Conservation (phyloP, 305 asterid species). For the Fraxinus sp. region DNA sequence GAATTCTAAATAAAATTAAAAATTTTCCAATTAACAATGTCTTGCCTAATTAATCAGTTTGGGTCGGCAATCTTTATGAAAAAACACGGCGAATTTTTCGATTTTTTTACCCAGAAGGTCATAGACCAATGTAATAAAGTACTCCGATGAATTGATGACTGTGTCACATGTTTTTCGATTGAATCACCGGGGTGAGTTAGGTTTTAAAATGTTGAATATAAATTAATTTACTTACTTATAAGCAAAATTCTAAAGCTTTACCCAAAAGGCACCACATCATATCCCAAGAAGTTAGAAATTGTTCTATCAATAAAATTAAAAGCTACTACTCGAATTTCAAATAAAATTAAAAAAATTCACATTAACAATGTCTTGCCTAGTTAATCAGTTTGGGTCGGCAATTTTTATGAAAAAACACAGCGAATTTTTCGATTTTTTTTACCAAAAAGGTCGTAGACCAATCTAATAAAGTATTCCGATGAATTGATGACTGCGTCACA, state of each 20-base stretch:
- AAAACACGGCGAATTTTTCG: no score
- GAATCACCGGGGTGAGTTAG: neutral
- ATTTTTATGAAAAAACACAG: no score
- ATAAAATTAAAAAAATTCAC: no score
- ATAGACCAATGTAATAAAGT: neutral
- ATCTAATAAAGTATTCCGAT: neutral
- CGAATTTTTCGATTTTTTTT: no score
- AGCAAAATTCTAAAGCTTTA: neutral
- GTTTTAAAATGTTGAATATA: neutral
- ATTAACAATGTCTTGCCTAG: neutral
- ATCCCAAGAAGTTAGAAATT: neutral
- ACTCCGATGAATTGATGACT: neutral
- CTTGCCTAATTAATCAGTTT: neutral
- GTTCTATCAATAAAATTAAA: neutral
- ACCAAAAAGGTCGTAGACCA: neutral
- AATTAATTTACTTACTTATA: no score
- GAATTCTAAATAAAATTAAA: no score
- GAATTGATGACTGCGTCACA: neutral
- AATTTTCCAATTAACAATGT: neutral
- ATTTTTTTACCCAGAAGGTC: neutral
- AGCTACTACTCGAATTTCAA: no score
- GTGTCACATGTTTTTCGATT: neutral
- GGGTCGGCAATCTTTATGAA: no score
- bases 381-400: no score
- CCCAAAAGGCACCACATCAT: neutral